Conservation (phyloP, 345 rosid genomes). For the Ailanthus altissimus region DNA sequence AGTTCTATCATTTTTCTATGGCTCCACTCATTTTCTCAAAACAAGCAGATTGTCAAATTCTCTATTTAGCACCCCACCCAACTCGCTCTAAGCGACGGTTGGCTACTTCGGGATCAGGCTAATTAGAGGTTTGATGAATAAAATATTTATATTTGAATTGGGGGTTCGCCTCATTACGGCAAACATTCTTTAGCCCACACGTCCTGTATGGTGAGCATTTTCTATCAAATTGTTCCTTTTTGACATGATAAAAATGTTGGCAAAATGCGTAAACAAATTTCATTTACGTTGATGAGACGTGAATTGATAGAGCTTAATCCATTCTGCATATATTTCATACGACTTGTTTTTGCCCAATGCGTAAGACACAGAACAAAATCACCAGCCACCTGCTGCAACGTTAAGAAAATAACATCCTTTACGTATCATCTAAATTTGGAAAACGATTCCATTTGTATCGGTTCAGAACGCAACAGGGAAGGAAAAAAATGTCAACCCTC, state of each 20-base stretch:
- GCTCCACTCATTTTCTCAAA: background rate
- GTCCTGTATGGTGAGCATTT: background rate
- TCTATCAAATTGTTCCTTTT: too few relatives aligned
- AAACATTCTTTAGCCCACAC: background rate
- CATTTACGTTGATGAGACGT: background rate
- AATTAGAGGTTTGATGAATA: background rate
- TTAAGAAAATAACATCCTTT: background rate
- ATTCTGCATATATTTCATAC: background rate
- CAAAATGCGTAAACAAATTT: background rate
- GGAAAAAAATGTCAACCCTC: background rate
- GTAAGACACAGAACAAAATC: background rate
- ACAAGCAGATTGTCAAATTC: background rate
- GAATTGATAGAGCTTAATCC: background rate
- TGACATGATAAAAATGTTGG: too few relatives aligned
- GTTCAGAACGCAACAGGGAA: background rate
- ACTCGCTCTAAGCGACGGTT: too few relatives aligned
- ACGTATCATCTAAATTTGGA: background rate
- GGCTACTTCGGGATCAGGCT: background rate
- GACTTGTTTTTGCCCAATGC: too few relatives aligned
- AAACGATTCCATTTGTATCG: background rate
- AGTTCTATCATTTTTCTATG: slow-evolving; percentile 37
- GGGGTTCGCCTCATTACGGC: too few relatives aligned
- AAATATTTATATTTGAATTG: background rate
- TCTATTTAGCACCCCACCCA: too few relatives aligned
- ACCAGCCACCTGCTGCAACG: background rate